Percentiles rank a stretch among this genome's conserved stretches.
Conservation (phyloP, 2,329 filamentous ascomycete species). For the Zopfia rhizophila region DNA sequence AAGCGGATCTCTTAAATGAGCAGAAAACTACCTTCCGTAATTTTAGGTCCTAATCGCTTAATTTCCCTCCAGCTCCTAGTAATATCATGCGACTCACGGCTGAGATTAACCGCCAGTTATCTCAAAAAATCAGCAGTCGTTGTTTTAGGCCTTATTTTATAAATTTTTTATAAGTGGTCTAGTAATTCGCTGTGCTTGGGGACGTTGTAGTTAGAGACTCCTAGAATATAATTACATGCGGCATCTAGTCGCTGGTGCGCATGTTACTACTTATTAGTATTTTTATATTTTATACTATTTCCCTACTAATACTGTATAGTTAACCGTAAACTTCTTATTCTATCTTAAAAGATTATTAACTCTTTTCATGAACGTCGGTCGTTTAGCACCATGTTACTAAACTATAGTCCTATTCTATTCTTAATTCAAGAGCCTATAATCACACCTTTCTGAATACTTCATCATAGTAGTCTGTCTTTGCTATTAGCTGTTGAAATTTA, state of each 20-base stretch:
- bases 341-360: slow-evolving; percentile 51
- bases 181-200: too few relatives aligned
- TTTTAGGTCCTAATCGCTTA: slow-evolving; percentile 15
- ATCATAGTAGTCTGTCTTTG: too few relatives aligned
- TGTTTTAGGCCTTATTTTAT: slow-evolving; percentile 53
- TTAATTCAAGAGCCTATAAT: too few relatives aligned
- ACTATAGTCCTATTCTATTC: slow-evolving; percentile 44
- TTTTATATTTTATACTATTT: slow-evolving; percentile 3
- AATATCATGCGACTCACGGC: slow-evolving; percentile 55
- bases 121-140: slow-evolving; percentile 23
- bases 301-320: slow-evolving; percentile 28
- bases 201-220: slow-evolving; percentile 50
- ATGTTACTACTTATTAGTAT: too few relatives aligned
- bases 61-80: slow-evolving; percentile 34
- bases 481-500: slow-evolving; percentile 42
- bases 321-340: slow-evolving; percentile 35
- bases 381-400: slow-evolving; percentile 52
- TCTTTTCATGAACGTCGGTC: too few relatives aligned
- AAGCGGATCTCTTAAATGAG: too few relatives aligned
- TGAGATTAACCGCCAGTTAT: slow-evolving; percentile 42
- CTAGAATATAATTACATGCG: slow-evolving; percentile 55
- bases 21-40: slow-evolving; percentile 32
- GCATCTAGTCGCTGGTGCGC: too few relatives aligned
- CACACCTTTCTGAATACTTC: too few relatives aligned
- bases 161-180: slow-evolving; percentile 50